These are phyloP conservation scores for Fusarium sororula DNA, from an alignment of 2,329 filamentous ascomycete genomes.

Conservation along the genomic window DNA sequence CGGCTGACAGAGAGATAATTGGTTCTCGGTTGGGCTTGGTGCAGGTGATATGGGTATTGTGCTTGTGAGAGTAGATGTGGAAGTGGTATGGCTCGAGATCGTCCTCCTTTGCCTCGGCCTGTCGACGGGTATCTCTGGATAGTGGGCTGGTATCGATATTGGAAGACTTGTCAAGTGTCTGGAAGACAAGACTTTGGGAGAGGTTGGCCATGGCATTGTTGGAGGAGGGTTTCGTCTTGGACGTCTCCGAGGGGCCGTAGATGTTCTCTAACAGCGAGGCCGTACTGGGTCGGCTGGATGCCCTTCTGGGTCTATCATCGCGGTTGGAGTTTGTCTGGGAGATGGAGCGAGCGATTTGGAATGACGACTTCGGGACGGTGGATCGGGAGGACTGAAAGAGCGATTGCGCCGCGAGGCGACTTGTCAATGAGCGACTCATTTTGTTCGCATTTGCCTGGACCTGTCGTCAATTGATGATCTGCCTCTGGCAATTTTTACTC, in stretches of 20 bases:
- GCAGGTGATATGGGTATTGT: conserved; percentile 95
- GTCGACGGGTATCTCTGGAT: conserved; percentile 32
- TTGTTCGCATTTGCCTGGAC: conserved; percentile 46
- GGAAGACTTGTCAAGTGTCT: conserved; percentile 47
- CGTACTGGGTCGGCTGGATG: conserved; percentile 40
- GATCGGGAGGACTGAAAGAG: conserved; percentile 43
- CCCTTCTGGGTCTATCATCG: conserved; percentile 40
- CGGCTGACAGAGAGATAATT: conserved; percentile 81
- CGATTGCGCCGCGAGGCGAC: conserved; percentile 55
- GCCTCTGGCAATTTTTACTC: conserved; percentile 42
- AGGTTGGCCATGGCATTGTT: conserved; percentile 47
- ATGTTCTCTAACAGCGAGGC: conserved; percentile 48
- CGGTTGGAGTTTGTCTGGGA: conserved; percentile 50
- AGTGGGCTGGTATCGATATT: conserved; percentile 47
- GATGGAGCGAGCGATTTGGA: conserved; percentile 47
- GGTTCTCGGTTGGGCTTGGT: conserved; percentile 82
- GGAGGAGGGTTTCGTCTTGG: conserved; percentile 23
- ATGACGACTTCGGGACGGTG: conserved; percentile 30
- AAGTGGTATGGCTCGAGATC: conserved; percentile 78
- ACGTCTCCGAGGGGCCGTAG: conserved; percentile 42
- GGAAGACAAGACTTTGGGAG: conserved; percentile 52
- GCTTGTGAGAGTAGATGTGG: conserved; percentile 86
- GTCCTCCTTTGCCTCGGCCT: conserved; percentile 47
- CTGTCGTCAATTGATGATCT: conserved; percentile 21
- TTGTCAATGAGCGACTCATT: conserved; percentile 57